Percentiles rank a stretch among this genome's conserved stretches.
Conservation (phyloP, 495 filamentous ascomycete genomes). For the Parmelia sp. region DNA sequence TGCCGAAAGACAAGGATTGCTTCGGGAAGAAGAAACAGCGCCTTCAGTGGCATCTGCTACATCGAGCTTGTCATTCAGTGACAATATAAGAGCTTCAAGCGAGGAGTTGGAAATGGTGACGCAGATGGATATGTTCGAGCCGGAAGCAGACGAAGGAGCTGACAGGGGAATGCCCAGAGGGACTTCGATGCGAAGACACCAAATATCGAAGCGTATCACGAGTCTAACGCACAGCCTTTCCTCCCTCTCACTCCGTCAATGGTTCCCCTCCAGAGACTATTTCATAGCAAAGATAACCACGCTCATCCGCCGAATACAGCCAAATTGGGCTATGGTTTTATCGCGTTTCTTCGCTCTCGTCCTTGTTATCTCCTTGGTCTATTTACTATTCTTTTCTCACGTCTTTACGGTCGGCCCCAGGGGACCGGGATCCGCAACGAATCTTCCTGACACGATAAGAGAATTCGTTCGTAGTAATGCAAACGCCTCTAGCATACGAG, state of each 20-base stretch:
- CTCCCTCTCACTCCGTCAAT: conserved; percentile 47
- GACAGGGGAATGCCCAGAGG: conserved; percentile 16
- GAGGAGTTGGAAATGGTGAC: conserved; percentile 68
- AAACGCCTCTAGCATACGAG: conserved; percentile 60
- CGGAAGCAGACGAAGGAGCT: conserved; percentile 41
- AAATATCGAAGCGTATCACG: conserved; percentile 51
- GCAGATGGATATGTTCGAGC: conserved; percentile 84
- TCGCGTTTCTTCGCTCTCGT: conserved; percentile 68
- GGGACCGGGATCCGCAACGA: conserved; percentile 44
- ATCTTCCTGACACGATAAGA: conserved; percentile 62
- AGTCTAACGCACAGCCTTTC: conserved; percentile 50
- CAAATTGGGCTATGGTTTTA: conserved; percentile 49
- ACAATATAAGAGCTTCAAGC: conserved; percentile 41
- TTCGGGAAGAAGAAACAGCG: conserved; percentile 36
- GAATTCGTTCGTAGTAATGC: conserved; percentile 63
- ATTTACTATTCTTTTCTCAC: conserved; percentile 77
- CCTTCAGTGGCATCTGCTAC: conserved; percentile 70
- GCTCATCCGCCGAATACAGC: conserved; percentile 24
- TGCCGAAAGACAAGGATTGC: conserved; percentile 56
- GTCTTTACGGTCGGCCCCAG: conserved; percentile 53
- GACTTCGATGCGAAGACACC: conserved; percentile 37
- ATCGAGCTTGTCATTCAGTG: conserved; percentile 52
- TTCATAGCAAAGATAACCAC: conserved; percentile 21
- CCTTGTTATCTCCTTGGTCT: conserved; percentile 67
- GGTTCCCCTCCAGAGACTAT: conserved; percentile 34